Base-by-base conservation (phyloP, 805 yeast genomes). In the Kurtzmaniella fragi region DNA sequence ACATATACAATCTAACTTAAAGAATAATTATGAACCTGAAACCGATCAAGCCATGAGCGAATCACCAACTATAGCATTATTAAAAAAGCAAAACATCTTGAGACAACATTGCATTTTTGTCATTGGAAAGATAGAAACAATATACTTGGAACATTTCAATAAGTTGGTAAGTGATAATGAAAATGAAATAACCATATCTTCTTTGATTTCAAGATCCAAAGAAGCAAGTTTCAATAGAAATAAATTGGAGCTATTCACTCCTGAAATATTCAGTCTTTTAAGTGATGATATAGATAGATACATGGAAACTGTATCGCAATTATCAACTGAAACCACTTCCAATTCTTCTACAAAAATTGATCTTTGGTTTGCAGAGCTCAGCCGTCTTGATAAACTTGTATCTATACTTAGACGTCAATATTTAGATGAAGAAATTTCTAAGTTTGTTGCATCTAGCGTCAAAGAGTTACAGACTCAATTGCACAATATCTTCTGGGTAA, bases 211-310 rank as follows among this genome's bases (percentile, higher is more conserved):
- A 31, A 32, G 12, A 20, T n/a, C 26, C 28, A 28, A 25, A 29
- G 17, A n/a, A 13, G 29, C 23, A 23, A 13, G 25, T 31, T 25
- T 32, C 14, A 8, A 10, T 34, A 31, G 25, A 10, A 34, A 17
- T 27, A 11, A 27, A 31, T 16, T 11, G 34, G 34, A 31, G n/a
- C 38, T 52, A 10, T 56, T 57, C 42, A 44, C 62, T 0, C 33
- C 39, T 4, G 52, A 53, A 11, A 40, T 60, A 30, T 46, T 55
- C 3, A 48, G 43, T 3, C 36, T 57, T 16, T 58, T 64, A 37
- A 65, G 62, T 28, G 40, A 41, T 9, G 56, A 63, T 38, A 44
- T 63, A 34, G 55, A 54, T 14, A 29, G 39, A 8, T 67, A 67
- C 40, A 54, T 64, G 25, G 42, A 46, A 11, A 32, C 36, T 8